Evolutionary conservation across 2,329 filamentous ascomycete genomes (phyloP), one percentile per base, ranked within the genome.

Genomic region (Apiospora saccharicola): DNA sequence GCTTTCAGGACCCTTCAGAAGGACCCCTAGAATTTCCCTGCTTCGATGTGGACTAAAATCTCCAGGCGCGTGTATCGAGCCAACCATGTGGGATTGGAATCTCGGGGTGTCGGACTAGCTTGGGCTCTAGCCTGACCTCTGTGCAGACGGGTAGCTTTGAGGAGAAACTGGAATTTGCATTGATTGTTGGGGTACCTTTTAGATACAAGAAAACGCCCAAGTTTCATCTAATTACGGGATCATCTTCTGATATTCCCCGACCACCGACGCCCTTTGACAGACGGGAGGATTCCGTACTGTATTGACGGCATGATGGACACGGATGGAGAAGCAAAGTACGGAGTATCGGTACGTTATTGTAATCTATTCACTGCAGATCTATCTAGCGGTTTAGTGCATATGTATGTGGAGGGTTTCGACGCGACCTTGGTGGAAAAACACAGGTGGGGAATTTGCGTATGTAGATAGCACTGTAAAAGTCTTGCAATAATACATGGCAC

Each of bases 11-110:
- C 43, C 43, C 43, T 57, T 57, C 43, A 16, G 24, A 37, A 34
- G 26, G 26, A 64, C 57, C 57, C 57, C 53, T 61, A 61, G 16
- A 37, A 61, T 34, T 26, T 34, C 67, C 67, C 67, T 47, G 67
- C 67, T 24, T 19, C 67, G 67, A 68, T 68, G n/a, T 30, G 43
- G 24, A 6, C 67, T 68, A 46, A 24, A 10, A 47, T 30, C 43
- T n/a, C 26, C 43, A 16, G 41, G 2, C 41, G 24, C 67, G n/a
- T 68, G 67, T 47, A 68, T 68, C 67, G 67, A 68, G 44, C 67
- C 67, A 68, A 68, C 67, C 41, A 68, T 64, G 19, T 64, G 57
- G 34, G 10, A 41, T 64, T 37, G 22, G 19, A 41, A 13, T 61
- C 53, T 61, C 37, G 14, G 53, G 53, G 30, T 37, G 30, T 34